These are phyloP conservation scores for Penicillium sclerotiorum DNA, from an alignment of 2,329 filamentous ascomycete species.

Conservation along the genomic window DNA sequence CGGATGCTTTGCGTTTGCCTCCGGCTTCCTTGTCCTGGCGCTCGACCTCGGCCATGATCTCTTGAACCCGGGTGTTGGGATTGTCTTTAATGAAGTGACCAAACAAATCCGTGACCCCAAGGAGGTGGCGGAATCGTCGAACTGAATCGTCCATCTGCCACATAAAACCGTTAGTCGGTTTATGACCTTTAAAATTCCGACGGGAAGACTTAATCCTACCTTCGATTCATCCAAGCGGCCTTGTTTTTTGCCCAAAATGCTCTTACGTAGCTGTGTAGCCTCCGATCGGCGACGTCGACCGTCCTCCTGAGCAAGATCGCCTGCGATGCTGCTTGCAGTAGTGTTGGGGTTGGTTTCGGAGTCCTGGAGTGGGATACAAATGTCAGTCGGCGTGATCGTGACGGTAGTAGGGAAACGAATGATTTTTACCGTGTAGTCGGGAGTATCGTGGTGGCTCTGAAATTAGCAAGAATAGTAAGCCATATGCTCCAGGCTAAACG, in stretches of 20 bases:
- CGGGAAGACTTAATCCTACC: slow-evolving; percentile 53
- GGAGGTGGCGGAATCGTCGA: slow-evolving; percentile 87
- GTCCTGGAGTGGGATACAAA: slow-evolving; percentile 47
- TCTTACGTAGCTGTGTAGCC: slow-evolving; percentile 85
- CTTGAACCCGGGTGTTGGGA: slow-evolving; percentile 89
- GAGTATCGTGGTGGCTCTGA: slow-evolving; percentile 61
- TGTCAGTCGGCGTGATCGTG: neutral
- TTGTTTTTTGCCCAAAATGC: slow-evolving; percentile 93
- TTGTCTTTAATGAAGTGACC: slow-evolving; percentile 99
- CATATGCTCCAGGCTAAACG: too few relatives aligned
- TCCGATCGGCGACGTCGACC: slow-evolving; percentile 84
- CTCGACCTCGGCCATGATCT: slow-evolving; percentile 93
- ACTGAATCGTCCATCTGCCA: slow-evolving; percentile 97
- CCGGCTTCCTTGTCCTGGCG: slow-evolving; percentile 79
- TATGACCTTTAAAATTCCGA: neutral
- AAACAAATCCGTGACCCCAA: slow-evolving; percentile 94
- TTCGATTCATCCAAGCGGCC: slow-evolving; percentile 89
- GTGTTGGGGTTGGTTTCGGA: slow-evolving; percentile 69
- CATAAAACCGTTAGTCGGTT: too few relatives aligned
- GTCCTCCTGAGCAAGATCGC: slow-evolving; percentile 68
- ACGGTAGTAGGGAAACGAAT: neutral
- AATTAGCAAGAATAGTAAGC: too few relatives aligned
- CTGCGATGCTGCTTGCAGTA: slow-evolving; percentile 80
- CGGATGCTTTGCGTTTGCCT: slow-evolving; percentile 72
- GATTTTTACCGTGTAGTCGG: slow-evolving; percentile 60